Conservation (phyloP, 1,139 yeast genomes). For the Scheffersomyces stambukii region DNA sequence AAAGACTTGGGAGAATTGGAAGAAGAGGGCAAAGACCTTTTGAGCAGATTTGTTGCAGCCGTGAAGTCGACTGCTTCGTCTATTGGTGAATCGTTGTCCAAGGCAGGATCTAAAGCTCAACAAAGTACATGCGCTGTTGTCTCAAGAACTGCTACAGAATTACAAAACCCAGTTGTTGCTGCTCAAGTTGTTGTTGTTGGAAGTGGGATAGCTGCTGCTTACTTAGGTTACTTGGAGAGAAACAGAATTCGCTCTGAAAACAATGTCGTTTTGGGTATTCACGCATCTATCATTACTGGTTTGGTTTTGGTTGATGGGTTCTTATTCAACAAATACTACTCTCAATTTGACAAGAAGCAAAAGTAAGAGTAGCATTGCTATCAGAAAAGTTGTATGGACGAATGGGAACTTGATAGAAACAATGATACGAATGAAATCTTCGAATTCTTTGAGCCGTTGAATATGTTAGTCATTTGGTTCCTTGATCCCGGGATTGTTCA, state of each 20-base stretch:
- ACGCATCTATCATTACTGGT: constrained; percentile 53
- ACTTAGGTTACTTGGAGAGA: constrained; percentile 52
- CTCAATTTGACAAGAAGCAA: constrained; percentile 12
- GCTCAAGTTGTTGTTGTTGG: constrained; percentile 49
- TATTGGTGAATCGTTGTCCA: constrained; percentile 8
- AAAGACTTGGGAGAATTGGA: constrained; percentile 25
- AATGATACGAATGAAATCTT: too few relatives aligned
- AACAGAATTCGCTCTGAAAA: constrained; percentile 43
- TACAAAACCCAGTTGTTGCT: constrained; percentile 61
- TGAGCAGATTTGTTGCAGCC: constrained; percentile 13
- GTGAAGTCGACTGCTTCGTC: constrained; percentile 5
- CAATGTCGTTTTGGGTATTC: constrained; percentile 47
- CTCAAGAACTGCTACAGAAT: constrained; percentile 27
- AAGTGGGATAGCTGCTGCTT: constrained; percentile 47
- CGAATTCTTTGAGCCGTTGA: too few relatives aligned
- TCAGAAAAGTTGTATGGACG: neutral
- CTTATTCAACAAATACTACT: constrained; percentile 49
- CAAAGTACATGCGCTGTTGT: constrained; percentile 9
- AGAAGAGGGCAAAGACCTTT: constrained; percentile 20
- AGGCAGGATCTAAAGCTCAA: constrained; percentile 9
- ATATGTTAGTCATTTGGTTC: too few relatives aligned
- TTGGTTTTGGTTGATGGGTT: constrained; percentile 52
- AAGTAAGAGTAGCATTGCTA: neutral
- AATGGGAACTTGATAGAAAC: too few relatives aligned
- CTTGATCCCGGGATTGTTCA: too few relatives aligned